These are phyloP conservation scores for Pistacia atlantica DNA, from an alignment of 345 rosid species.

Conservation along the genomic window DNA sequence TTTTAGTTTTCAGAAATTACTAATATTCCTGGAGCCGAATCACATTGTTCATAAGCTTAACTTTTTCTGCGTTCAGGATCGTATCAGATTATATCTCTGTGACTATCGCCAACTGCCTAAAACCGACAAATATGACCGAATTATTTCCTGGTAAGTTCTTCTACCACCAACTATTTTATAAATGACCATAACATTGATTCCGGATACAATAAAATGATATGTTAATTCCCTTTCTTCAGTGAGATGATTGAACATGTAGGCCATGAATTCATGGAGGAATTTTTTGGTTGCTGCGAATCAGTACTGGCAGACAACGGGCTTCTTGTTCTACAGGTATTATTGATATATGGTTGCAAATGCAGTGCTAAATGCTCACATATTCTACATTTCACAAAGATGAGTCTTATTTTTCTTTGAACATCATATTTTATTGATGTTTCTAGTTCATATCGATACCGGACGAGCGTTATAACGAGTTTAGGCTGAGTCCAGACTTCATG, in stretches of 20 bases:
- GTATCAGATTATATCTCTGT: constrained; percentile 60
- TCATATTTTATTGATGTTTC: background rate
- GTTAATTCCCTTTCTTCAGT: constrained; percentile 38
- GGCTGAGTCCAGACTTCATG: constrained; percentile 84
- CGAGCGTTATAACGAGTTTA: constrained; percentile 72
- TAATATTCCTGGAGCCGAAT: background rate
- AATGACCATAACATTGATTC: background rate
- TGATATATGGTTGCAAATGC: background rate
- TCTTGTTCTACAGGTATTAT: constrained; percentile 76
- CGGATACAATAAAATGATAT: constrained; percentile 9
- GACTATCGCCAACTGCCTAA: constrained; percentile 78
- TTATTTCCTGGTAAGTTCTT: constrained; percentile 71
- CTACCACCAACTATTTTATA: background rate
- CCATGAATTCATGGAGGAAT: constrained; percentile 87
- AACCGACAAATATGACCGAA: constrained; percentile 65
- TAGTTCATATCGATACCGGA: constrained; percentile 93
- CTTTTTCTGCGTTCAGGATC: constrained; percentile 42
- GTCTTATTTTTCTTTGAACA: background rate
- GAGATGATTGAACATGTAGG: constrained; percentile 97
- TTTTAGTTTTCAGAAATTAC: too few relatives aligned
- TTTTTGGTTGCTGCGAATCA: constrained; percentile 73
- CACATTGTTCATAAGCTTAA: background rate
- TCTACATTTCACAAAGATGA: background rate
- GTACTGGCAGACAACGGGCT: constrained; percentile 74
- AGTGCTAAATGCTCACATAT: background rate